These are phyloP conservation scores for Ceratobasidium sp. DNA, from an alignment of 1,284 basidiomycete genomes.

Conservation along the genomic window DNA sequence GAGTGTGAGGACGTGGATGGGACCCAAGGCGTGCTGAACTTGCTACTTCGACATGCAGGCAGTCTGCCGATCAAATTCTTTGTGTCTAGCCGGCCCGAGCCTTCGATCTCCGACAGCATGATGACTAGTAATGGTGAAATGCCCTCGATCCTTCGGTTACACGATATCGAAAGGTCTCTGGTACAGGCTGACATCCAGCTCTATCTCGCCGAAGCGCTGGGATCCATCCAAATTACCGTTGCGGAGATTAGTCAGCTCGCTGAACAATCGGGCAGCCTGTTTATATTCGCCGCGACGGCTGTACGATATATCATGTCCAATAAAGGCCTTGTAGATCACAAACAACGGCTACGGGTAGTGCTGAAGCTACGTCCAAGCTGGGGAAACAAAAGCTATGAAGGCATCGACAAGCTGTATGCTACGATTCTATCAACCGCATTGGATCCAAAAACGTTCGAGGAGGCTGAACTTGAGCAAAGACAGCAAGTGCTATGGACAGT, in stretches of 20 bases:
- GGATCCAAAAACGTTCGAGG: background rate
- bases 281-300: slow-evolving; percentile 1
- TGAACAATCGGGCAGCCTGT: background rate
- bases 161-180: background rate
- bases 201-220: background rate
- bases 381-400: background rate
- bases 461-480: background rate
- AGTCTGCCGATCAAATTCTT: slow-evolving; percentile 1
- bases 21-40: background rate
- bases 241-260: background rate
- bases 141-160: background rate
- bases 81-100: background rate
- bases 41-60: background rate
- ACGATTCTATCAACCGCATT: background rate
- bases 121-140: background rate
- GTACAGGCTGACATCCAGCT: background rate
- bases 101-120: background rate
- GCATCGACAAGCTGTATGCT: background rate
- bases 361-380: background rate
- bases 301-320: background rate
- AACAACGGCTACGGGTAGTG: background rate
- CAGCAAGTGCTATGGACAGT: background rate
- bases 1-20: background rate
- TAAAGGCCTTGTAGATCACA: background rate
- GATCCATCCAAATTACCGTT: background rate